Evolutionary conservation across 805 yeast species (phyloP).

Genomic region (Isabelozyma gotoi): DNA sequence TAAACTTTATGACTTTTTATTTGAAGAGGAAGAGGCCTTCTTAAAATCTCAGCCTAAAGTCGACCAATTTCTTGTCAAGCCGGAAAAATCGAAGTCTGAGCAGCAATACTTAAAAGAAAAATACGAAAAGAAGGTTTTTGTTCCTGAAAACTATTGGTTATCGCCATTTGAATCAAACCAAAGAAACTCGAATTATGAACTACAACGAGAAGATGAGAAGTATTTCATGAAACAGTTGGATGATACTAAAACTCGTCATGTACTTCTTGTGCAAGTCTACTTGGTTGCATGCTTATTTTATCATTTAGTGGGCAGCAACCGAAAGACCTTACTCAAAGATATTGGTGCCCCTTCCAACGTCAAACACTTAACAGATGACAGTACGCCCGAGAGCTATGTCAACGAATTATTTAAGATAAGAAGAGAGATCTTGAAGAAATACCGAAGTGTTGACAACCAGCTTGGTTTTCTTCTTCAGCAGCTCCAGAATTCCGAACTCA

Average conservation of each 20-base stretch:
- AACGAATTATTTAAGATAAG: conserved; percentile 22
- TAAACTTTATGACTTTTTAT: conserved; percentile 26
- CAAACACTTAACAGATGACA: conserved; percentile 38
- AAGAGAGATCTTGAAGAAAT: conserved; percentile 20
- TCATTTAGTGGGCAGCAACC: conserved; percentile 25
- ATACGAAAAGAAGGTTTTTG: conserved; percentile 19
- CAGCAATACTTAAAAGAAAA: conserved; percentile 14
- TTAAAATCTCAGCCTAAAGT: conserved; percentile 11
- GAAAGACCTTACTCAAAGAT: conserved; percentile 16
- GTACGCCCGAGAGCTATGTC: conserved; percentile 21
- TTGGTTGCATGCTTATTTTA: conserved; percentile 27
- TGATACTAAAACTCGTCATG: conserved; percentile 23
- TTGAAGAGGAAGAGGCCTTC: conserved; percentile 28
- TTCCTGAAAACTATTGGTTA: conserved; percentile 37
- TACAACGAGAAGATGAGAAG: conserved; percentile 21
- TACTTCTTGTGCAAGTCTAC: conserved; percentile 29
- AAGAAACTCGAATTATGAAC: conserved; percentile 14
- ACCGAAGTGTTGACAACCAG: conserved; percentile 22
- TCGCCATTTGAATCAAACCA: conserved; percentile 26
- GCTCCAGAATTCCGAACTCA: conserved; percentile 24
- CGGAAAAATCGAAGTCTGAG: conserved; percentile 15
- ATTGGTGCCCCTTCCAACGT: conserved; percentile 26
- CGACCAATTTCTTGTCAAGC: conserved; percentile 15
- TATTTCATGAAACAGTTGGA: conserved; percentile 24
- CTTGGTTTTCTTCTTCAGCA: conserved; percentile 27